phyloP scores from a whole-genome alignment of 2,329 filamentous ascomycete genomes.

The Penicillium sp. region DNA sequence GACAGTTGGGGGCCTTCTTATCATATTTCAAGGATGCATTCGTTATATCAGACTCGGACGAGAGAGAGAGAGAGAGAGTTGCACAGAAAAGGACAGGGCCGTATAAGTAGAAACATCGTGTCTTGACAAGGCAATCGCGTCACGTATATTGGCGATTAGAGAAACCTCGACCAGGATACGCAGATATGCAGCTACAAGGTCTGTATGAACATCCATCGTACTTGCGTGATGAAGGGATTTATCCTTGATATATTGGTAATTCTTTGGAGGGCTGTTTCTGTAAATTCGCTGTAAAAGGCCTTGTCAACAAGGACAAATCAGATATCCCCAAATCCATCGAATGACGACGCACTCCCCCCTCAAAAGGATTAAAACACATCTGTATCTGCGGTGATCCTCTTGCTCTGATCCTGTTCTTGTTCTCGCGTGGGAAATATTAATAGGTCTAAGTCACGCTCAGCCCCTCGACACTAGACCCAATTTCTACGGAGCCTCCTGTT shows the following conservation, averaged over 20 bases:
- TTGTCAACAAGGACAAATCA: conserved; percentile 8
- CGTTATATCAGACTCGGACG: neutral
- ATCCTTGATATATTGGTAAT: neutral
- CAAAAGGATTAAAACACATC: neutral
- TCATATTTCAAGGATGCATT: conserved; percentile 29
- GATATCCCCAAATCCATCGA: neutral
- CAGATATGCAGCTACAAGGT: neutral
- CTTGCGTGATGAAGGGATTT: neutral
- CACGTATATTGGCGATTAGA: neutral
- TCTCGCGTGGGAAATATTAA: neutral
- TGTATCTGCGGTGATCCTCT: neutral
- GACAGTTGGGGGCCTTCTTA: conserved; percentile 35
- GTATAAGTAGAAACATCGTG: conserved; percentile 1
- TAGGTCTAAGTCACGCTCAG: conserved; percentile 15
- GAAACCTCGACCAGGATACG: neutral
- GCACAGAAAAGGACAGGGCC: conserved; percentile 5
- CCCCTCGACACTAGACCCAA: conserved; percentile 23
- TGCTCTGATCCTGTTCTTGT: neutral
- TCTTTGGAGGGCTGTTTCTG: neutral
- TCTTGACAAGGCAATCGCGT: neutral
- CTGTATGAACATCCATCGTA: neutral
- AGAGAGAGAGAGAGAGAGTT: neutral
- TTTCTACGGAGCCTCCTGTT: conserved; percentile 27
- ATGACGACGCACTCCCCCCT: neutral
- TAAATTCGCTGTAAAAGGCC: neutral